A percentile compares a stretch with the other conserved stretches of the same genome.
Conservation (phyloP, 106 monocot species). For the Acanthochlamys bracteata region DNA sequence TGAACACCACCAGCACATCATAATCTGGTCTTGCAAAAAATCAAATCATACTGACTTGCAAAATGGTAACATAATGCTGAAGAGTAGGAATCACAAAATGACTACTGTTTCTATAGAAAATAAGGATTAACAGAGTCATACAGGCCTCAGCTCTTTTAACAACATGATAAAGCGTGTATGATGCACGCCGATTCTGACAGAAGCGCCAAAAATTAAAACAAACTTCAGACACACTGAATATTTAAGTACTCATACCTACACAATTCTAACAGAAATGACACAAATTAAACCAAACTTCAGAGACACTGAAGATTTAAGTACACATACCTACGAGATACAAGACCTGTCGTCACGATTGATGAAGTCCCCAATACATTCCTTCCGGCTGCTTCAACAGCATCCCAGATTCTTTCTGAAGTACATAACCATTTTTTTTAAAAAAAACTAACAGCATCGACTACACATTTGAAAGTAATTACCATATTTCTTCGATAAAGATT, state of each 20-base stretch:
- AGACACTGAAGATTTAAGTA: neutral
- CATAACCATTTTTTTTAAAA: neutral
- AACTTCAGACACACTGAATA: neutral
- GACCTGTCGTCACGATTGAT: slow-evolving; percentile 65
- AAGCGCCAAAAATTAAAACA: neutral
- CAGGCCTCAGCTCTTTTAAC: neutral
- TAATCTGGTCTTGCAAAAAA: neutral
- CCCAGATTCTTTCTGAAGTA: slow-evolving; percentile 57
- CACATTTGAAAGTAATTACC: neutral
- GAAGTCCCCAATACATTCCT: slow-evolving; percentile 75
- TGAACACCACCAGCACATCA: neutral
- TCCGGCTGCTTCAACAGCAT: slow-evolving; percentile 73
- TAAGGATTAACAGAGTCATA: neutral
- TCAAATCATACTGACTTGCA: neutral
- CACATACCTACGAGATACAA: slow-evolving; percentile 68
- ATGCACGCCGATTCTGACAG: neutral
- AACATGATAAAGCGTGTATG: neutral
- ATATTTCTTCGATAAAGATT: neutral
- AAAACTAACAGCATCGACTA: neutral
- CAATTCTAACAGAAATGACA: neutral
- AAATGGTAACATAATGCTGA: neutral
- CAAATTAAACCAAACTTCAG: neutral
- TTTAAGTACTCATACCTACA: slow-evolving; percentile 26
- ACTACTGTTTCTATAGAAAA: neutral
- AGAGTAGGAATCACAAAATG: neutral